Evolutionary conservation across 345 rosid species (phyloP), one percentile per base, ranked within the genome.

Genomic region (Hibiscus trionum): DNA sequence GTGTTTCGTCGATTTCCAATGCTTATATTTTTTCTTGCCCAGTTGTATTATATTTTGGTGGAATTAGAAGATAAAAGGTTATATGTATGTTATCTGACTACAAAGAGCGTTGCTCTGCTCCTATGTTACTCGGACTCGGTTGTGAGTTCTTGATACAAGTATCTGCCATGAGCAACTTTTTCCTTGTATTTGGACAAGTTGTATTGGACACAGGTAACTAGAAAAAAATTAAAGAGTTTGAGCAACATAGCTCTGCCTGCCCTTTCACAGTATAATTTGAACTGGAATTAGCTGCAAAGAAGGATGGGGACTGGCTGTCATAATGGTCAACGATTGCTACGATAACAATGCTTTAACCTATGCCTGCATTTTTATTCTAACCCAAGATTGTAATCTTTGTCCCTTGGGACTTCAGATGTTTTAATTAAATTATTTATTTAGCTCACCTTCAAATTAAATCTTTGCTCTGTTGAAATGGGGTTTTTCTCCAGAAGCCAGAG

Each of bases 401-500:
- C 33, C 17, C 4, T 37, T 7, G 11, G 21, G 49, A 37, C 4
- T 63, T 44, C 1, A 24, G 10, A 4, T 47, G 9, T 29, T 50
- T 46, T 14, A 24, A 67, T 26, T 49, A 16, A 67, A 49, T 67
- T 67, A 17, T 67, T 42, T 58, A 24, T 67, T 42, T 58, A 24
- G 15, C 71, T 71, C 44, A 39, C 44, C 39, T 55, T 16, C 49
- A 17, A 33, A 47, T 49, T 67, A 19, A 12, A 19, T 35, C 31
- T 69, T n/a, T 35, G 27, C 9, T 67, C 29, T 70, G 7, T 55
- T 35, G 24, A 29, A 72, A 26, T 55, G 63, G 16, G 24, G 11
- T 46, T 60, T 31, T 4, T 15, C 52, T n/a, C 16, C 85, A 95
- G 97, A 79, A 84, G 76, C 61, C 93, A 88, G 78, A 89, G 84